These are phyloP conservation scores for Tremella yokohamensis DNA, from an alignment of 768 basidiomycete genomes.

Conservation along the genomic window DNA sequence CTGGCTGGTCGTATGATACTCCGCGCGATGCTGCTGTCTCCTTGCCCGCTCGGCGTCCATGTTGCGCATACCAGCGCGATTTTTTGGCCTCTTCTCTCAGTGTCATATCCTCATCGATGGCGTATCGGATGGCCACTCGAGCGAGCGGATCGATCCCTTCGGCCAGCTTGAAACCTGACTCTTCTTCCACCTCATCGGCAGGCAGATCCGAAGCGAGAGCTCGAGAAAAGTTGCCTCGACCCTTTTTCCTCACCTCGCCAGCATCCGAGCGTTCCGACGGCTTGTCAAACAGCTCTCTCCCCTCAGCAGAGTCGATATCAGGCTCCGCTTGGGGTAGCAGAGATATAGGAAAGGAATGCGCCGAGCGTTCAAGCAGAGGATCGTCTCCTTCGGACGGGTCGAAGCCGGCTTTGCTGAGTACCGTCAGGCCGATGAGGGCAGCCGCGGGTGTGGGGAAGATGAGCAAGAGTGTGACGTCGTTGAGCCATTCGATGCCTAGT, in stretches of 20 bases:
- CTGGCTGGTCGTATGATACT: constrained; percentile 9
- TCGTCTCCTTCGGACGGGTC: constrained; percentile 49
- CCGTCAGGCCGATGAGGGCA: constrained; percentile 37
- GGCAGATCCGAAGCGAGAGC: background rate
- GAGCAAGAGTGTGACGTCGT: constrained; percentile 43
- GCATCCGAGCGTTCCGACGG: background rate
- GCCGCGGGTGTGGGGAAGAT: constrained; percentile 38
- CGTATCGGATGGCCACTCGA: constrained; percentile 43
- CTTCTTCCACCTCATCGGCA: constrained; percentile 1
- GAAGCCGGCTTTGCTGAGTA: constrained; percentile 46
- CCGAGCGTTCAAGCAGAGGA: constrained; percentile 43
- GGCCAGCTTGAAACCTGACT: constrained; percentile 10
- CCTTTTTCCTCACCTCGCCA: constrained; percentile 18
- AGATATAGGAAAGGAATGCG: constrained; percentile 43
- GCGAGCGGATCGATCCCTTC: constrained; percentile 41
- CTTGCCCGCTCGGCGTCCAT: constrained; percentile 46
- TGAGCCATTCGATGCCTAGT: constrained; percentile 50
- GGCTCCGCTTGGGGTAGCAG: constrained; percentile 30
- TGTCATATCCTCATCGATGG: constrained; percentile 33
- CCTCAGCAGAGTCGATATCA: constrained; percentile 21
- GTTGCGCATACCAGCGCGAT: constrained; percentile 41
- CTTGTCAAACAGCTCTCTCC: constrained; percentile 25
- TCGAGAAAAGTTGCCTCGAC: constrained; percentile 30
- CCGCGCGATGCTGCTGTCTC: constrained; percentile 19
- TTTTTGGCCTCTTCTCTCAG: constrained; percentile 36